A percentile compares a stretch with the other conserved stretches of the same genome.
These are phyloP conservation scores for Phytopythium litorale DNA, from an alignment of 352 stramenopile genomes.

Conservation along the genomic window DNA sequence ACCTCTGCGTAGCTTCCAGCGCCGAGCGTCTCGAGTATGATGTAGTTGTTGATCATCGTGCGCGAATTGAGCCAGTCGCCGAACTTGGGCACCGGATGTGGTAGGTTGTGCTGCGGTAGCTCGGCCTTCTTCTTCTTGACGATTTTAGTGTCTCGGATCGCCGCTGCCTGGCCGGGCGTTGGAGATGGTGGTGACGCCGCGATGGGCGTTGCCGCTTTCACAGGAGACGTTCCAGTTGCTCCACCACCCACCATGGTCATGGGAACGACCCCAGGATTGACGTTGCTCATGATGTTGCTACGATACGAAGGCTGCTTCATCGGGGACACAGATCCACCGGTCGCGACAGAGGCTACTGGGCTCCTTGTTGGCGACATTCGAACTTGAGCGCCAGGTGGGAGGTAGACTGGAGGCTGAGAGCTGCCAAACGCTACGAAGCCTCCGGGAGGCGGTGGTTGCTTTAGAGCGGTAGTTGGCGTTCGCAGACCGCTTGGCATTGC, in stretches of 20 bases:
- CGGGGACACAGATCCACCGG: constrained; percentile 15
- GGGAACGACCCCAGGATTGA: constrained; percentile 29
- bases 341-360: constrained; percentile 11
- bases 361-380: constrained; percentile 36
- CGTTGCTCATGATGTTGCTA: constrained; percentile 40
- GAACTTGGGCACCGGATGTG: constrained; percentile 75
- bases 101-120: constrained; percentile 68
- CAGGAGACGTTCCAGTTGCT: constrained; percentile 8
- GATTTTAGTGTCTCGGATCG: constrained; percentile 72
- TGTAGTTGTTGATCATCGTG: constrained; percentile 94
- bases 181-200: constrained; percentile 7
- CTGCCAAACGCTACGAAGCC: not conserved
- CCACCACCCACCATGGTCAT: constrained; percentile 15
- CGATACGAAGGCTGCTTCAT: constrained; percentile 49
- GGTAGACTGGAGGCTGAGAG: constrained; percentile 7
- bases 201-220: constrained; percentile 10
- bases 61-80: constrained; percentile 82
- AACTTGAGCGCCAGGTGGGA: constrained; percentile 1
- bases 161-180: constrained; percentile 5
- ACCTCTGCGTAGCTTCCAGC: constrained; percentile 89
- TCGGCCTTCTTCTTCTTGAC: constrained; percentile 83
- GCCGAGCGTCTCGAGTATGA: constrained; percentile 84
- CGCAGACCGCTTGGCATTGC: not conserved
- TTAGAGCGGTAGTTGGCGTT: not conserved
- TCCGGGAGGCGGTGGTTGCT: not conserved